These are phyloP conservation scores for Saccharum hybrid DNA, from an alignment of 202 grass and related monocot genomes.

Conservation along the genomic window DNA sequence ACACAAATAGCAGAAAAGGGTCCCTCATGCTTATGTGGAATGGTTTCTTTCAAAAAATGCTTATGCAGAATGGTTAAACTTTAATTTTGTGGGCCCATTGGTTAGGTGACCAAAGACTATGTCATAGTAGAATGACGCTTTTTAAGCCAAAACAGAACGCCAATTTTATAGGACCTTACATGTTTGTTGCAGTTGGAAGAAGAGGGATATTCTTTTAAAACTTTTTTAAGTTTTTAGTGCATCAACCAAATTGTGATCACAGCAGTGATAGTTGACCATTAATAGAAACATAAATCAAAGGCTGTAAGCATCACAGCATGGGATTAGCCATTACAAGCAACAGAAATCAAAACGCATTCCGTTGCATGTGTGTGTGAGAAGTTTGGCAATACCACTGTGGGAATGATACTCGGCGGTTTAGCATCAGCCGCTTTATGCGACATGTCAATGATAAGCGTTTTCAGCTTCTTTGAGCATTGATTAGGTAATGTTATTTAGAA, in stretches of 20 bases:
- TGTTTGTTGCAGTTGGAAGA: neutral
- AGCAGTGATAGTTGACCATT: neutral
- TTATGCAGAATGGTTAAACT: slow-evolving; percentile 1
- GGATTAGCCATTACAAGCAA: neutral
- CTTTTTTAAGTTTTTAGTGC: neutral
- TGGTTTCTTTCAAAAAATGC: neutral
- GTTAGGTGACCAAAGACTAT: neutral
- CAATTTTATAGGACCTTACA: neutral
- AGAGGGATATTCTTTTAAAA: neutral
- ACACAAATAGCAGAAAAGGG: neutral
- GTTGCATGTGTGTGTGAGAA: neutral
- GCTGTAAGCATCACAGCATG: neutral
- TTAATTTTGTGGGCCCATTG: neutral
- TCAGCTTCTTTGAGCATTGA: neutral
- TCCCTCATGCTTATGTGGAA: neutral
- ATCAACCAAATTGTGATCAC: neutral
- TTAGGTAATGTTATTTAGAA: neutral
- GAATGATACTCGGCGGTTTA: neutral
- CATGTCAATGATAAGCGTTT: neutral
- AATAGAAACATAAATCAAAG: slow-evolving; percentile 12
- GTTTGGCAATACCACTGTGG: neutral
- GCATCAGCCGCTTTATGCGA: neutral
- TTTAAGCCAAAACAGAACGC: neutral
- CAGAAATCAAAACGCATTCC: slow-evolving; percentile 10
- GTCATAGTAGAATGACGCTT: neutral